Evolutionary conservation across 352 stramenopile genomes (phyloP).

Genomic region (Phytophthora foliorum): DNA sequence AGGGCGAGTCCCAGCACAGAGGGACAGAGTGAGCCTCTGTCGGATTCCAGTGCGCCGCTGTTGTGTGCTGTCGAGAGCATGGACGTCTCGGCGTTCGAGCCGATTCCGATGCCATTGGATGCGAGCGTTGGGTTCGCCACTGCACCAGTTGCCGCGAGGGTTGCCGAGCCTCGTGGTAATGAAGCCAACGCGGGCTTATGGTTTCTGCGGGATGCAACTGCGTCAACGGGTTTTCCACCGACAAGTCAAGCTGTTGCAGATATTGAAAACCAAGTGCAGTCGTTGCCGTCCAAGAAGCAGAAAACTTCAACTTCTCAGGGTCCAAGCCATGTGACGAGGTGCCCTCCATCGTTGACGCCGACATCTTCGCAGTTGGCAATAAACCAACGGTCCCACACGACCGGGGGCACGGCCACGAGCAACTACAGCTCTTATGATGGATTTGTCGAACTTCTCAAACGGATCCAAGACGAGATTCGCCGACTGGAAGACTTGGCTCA

Average conservation of each 20-base stretch:
- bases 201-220: slow-evolving; percentile 10
- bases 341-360: slow-evolving; percentile 1
- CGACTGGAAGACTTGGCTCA: slow-evolving; percentile 20
- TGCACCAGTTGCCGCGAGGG: slow-evolving; percentile 1
- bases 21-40: neutral
- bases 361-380: slow-evolving; percentile 21
- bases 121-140: slow-evolving; percentile 16
- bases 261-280: slow-evolving; percentile 4
- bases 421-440: neutral
- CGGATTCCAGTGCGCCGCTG: slow-evolving; percentile 22
- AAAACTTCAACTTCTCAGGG: slow-evolving; percentile 11
- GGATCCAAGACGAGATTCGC: slow-evolving; percentile 41
- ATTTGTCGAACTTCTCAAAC: slow-evolving; percentile 23
- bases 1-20: neutral
- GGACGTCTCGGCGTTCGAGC: slow-evolving; percentile 37
- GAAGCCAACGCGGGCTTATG: slow-evolving; percentile 18
- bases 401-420: neutral
- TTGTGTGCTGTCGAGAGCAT: slow-evolving; percentile 38
- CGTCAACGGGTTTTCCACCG: neutral
- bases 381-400: slow-evolving; percentile 4
- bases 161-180: slow-evolving; percentile 6
- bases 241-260: neutral
- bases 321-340: neutral
- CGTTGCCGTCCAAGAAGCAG: neutral
- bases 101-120: slow-evolving; percentile 26